Conservation (phyloP, 2,329 filamentous ascomycete genomes). For the Oidium heveae region DNA sequence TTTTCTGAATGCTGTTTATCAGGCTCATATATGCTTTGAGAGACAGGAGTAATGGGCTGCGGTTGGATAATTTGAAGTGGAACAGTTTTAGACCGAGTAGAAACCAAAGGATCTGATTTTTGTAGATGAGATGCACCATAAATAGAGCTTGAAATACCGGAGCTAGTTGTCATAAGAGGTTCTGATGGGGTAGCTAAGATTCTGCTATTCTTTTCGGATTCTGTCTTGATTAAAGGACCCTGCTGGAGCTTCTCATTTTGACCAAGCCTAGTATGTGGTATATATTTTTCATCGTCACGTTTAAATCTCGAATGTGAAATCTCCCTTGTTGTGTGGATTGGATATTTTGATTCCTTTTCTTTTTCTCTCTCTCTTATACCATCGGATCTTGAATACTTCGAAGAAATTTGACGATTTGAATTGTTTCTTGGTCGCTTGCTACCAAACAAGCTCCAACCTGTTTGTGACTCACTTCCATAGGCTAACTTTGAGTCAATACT, state of each 20-base stretch:
- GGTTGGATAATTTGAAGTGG: constrained; percentile 61
- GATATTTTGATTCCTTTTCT: neutral
- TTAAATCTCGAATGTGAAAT: neutral
- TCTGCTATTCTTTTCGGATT: neutral
- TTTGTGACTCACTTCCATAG: constrained; percentile 21
- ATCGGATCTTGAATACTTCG: neutral
- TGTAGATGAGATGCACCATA: neutral
- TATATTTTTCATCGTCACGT: neutral
- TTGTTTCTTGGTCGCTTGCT: constrained; percentile 7
- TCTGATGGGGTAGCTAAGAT: constrained; percentile 11
- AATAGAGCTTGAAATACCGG: neutral
- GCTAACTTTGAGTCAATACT: constrained; percentile 32
- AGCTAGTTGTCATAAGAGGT: constrained; percentile 4
- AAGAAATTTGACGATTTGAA: neutral
- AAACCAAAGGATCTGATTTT: constrained; percentile 7
- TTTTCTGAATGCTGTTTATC: constrained; percentile 10
- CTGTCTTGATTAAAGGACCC: neutral
- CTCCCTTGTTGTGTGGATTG: neutral
- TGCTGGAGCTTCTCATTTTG: neutral
- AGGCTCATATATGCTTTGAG: constrained; percentile 38
- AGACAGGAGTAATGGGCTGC: constrained; percentile 50
- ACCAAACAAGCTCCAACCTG: constrained; percentile 14
- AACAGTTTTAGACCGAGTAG: constrained; percentile 29
- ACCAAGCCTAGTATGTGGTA: neutral
- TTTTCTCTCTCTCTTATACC: neutral